Percentiles rank a stretch among this genome's conserved stretches.
Evolutionary conservation across 768 basidiomycete species (phyloP).

Genomic region (Tremella fuciformis): DNA sequence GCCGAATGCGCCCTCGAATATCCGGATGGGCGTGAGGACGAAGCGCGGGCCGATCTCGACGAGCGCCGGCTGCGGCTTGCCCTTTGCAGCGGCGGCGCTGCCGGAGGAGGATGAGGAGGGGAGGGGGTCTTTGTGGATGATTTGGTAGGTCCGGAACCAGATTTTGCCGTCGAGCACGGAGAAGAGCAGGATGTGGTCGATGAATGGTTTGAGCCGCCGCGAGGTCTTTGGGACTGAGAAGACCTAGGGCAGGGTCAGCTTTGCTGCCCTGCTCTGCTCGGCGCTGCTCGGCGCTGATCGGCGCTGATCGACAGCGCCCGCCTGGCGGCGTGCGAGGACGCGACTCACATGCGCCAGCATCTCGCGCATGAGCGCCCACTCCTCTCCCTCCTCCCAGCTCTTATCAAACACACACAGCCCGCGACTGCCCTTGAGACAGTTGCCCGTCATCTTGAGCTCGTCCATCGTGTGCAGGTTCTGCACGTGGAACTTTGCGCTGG

Average conservation of each 20-base stretch:
- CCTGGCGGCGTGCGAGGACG: too few relatives aligned
- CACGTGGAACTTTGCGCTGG: constrained; percentile 94
- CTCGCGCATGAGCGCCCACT: constrained; percentile 84
- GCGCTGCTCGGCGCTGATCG: too few relatives aligned
- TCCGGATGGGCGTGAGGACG: constrained; percentile 92
- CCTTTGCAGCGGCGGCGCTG: constrained; percentile 54
- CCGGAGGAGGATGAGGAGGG: constrained; percentile 66
- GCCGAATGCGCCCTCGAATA: constrained; percentile 95
- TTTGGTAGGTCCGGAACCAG: constrained; percentile 99
- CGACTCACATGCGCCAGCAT: constrained; percentile 55
- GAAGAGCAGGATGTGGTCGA: constrained; percentile 96
- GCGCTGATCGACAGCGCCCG: too few relatives aligned
- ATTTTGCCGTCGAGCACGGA: constrained; percentile 93
- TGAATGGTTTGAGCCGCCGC: constrained; percentile 88
- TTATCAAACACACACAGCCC: constrained; percentile 90
- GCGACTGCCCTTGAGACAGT: constrained; percentile 92
- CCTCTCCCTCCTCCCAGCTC: constrained; percentile 81
- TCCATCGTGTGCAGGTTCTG: constrained; percentile 99
- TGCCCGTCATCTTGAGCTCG: constrained; percentile 98
- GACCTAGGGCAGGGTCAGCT: constrained; percentile 59
- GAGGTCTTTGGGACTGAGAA: constrained; percentile 92
- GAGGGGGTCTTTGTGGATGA: constrained; percentile 87
- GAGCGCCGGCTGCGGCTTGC: constrained; percentile 70
- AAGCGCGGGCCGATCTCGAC: constrained; percentile 97
- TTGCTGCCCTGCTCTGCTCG: too few relatives aligned